Conservation (phyloP, 805 yeast species). For the Ogataea dorogensis region DNA sequence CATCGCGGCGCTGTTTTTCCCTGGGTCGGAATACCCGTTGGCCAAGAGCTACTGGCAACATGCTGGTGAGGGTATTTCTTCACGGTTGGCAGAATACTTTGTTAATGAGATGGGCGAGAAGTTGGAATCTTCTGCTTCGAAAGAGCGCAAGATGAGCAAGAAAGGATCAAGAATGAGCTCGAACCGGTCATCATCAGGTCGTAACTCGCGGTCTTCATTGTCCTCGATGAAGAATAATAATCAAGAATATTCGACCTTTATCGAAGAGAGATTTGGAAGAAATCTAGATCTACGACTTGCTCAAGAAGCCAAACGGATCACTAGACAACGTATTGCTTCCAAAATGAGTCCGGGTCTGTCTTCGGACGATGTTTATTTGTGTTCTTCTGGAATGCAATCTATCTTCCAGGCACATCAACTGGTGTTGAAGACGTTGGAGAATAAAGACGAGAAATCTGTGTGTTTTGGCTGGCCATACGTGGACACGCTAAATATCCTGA, state of each 20-base stretch:
- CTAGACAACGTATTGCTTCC: conserved; percentile 73
- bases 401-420: conserved; percentile 76
- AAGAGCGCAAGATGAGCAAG: conserved; percentile 18
- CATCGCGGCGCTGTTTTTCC: conserved; percentile 79
- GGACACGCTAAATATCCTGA: conserved; percentile 81
- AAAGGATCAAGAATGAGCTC: conserved; percentile 9
- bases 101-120: conserved; percentile 54
- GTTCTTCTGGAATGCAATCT: conserved; percentile 91
- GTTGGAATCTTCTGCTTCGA: conserved; percentile 31
- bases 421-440: conserved; percentile 18
- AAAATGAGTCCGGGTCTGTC: conserved; percentile 40
- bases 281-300: conserved; percentile 77
- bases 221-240: conserved; percentile 21
- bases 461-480: conserved; percentile 97
- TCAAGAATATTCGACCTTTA: conserved; percentile 60
- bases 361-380: conserved; percentile 72
- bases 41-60: conserved; percentile 96
- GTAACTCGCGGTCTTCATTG: conserved; percentile 31
- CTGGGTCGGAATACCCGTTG: conserved; percentile 51
- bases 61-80: conserved; percentile 94
- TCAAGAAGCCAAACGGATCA: conserved; percentile 68
- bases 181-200: conserved; percentile 19
- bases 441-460: conserved; percentile 58
- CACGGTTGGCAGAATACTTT: conserved; percentile 84
- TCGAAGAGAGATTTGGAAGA: conserved; percentile 90